phyloP scores from a whole-genome alignment of 2,329 filamentous ascomycete genomes.

The Leptosphaerulina australis region DNA sequence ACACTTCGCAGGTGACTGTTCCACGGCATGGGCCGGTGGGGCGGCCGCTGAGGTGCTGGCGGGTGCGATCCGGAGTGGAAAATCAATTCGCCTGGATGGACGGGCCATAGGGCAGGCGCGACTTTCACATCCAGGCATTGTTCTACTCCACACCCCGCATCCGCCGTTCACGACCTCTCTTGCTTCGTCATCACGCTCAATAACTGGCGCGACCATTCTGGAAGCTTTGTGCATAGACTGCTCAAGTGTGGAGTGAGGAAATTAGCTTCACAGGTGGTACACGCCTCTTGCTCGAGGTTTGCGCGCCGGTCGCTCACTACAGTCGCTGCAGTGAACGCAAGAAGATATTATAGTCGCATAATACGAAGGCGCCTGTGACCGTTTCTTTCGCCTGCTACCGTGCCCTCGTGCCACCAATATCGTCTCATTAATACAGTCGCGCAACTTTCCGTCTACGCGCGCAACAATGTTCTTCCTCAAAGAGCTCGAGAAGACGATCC shows the following conservation, averaged over 20 bases:
- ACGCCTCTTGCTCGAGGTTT: constrained; percentile 35
- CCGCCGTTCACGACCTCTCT: constrained; percentile 19
- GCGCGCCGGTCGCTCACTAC: constrained; percentile 29
- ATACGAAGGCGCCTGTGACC: constrained; percentile 22
- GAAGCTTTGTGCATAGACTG: constrained; percentile 37
- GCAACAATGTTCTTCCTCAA: constrained; percentile 94
- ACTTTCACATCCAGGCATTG: constrained; percentile 11
- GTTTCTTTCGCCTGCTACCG: constrained; percentile 15
- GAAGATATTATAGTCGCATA: constrained; percentile 38
- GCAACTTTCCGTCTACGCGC: constrained; percentile 16
- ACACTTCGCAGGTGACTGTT: constrained; percentile 29
- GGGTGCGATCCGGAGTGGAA: constrained; percentile 17
- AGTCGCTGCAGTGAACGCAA: constrained; percentile 28
- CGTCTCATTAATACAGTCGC: constrained; percentile 10
- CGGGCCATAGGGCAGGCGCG: constrained; percentile 1
- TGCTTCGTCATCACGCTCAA: constrained; percentile 18
- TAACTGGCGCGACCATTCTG: constrained; percentile 25
- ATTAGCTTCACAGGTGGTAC: constrained; percentile 39
- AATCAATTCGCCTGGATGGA: background rate
- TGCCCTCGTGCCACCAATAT: constrained; percentile 25
- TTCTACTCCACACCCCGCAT: constrained; percentile 20
- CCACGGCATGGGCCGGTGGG: constrained; percentile 36
- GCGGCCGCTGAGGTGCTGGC: constrained; percentile 26
- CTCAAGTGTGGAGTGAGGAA: constrained; percentile 24
- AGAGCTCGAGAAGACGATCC: constrained; percentile 92